Evolutionary conservation across 2,329 filamentous ascomycete species (phyloP).

Genomic region (Chaetothyriales sp.): DNA sequence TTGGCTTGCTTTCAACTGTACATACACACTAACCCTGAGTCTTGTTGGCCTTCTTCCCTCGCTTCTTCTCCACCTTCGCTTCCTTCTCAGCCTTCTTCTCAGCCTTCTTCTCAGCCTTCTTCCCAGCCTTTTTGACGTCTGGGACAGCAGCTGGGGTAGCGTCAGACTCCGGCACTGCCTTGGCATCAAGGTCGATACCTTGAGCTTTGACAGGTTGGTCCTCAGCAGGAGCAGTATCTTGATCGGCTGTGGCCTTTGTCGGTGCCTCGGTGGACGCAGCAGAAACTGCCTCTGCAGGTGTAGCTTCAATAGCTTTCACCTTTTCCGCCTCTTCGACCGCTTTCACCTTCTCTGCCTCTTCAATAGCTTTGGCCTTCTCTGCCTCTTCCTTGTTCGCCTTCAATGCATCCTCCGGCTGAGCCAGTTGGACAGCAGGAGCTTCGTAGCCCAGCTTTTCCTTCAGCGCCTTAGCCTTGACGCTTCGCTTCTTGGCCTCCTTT

Average conservation of each 20-base stretch:
- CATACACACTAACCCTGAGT: constrained; percentile 21
- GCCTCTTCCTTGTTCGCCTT: constrained; percentile 1
- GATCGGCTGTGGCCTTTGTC: constrained; percentile 1
- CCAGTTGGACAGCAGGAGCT: constrained; percentile 59
- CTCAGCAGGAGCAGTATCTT: neutral
- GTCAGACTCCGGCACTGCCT: constrained; percentile 2
- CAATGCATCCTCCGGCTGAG: constrained; percentile 40
- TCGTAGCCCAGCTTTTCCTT: constrained; percentile 67
- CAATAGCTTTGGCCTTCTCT: constrained; percentile 12
- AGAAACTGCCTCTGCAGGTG: neutral
- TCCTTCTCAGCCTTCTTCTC: constrained; percentile 17
- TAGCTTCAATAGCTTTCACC: neutral
- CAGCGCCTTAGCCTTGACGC: constrained; percentile 55
- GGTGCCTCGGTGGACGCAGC: neutral
- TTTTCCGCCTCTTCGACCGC: neutral
- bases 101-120: constrained; percentile 19
- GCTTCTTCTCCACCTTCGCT: constrained; percentile 14
- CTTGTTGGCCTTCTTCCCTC: constrained; percentile 20
- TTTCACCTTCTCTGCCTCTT: constrained; percentile 26
- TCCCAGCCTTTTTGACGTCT: constrained; percentile 15
- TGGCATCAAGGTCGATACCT: neutral
- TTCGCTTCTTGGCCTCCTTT: constrained; percentile 56
- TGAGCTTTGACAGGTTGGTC: too few species aligned
- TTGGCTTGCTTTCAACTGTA: neutral
- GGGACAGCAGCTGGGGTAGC: constrained; percentile 4